Base-by-base conservation (phyloP, 495 filamentous ascomycete species). In the Usnea hakonensis region DNA sequence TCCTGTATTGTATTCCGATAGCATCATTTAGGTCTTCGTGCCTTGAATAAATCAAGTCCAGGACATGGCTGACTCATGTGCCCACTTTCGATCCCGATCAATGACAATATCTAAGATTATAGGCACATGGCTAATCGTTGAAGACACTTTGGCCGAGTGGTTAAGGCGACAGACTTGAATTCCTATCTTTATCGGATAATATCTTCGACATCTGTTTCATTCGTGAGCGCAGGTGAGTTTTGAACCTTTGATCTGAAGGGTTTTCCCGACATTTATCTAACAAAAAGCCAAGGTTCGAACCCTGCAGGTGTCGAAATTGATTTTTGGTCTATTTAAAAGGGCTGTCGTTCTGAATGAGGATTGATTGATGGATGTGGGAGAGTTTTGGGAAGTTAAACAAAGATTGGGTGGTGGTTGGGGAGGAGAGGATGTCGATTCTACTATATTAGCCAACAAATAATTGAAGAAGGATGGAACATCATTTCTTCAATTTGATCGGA, bases 141-240 rank as follows among this genome's bases (percentile, higher is more conserved):
- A 55, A n/a, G 59, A 61, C 59, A 68, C 68, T 70, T 62, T 70
- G 68, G 68, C 68, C 68, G 68, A 70, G 68, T 67, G 68, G 68
- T 70, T 70, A 70, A 70, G 68, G 68, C 68, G 68, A 70, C 64
- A 70, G 68, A 70, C 68, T 70, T 70, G 68, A 70, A 70, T 66
- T 41, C 2, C 3, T 36, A 30, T 46, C 54, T 55, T 7, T 30
- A n/a, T 50, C 13, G 19, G 43, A 5, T 46, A 46, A 23, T 1
- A 26, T 26, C 16, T 65, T 53, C 28, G 68, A 59, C 57, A 70
- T 70, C 68, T 70, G 64, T 70, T 70, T 70, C 61, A 61, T 68
- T 70, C 65, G 68, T 61, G 61, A 70, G 68, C 68, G 68, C 46
- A 70, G 68, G n/a, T n/a, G n/a, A n/a, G n/a, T n/a, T n/a, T n/a